Base-by-base conservation (phyloP, 768 basidiomycete species). In the Clitopilus hobsonii region DNA sequence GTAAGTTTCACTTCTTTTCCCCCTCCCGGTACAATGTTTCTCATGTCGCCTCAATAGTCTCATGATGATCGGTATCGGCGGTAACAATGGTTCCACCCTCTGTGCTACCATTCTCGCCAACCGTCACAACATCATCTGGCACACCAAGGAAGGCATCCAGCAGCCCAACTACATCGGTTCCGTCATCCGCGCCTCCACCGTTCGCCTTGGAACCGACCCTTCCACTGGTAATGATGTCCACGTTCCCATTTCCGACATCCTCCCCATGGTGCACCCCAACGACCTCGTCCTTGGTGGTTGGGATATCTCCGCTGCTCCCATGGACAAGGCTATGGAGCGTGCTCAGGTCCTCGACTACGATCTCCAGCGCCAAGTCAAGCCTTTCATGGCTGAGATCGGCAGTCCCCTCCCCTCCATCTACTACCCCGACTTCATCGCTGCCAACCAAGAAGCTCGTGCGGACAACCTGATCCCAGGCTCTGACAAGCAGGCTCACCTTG, bases 101-200 rank as follows among this genome's bases (percentile, higher is more conserved):
- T 88, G 86, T 59, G 95, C 97, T 11, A 97, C 95, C 58, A 86
- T 98, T 68, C 83, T 97, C 62, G 97, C 97, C 64, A 98, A 98
- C 80, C 86, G 86, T 61, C 89, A 98, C 78, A 86, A 90, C 71
- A 93, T 98, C 70, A 73, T 80, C 56, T 99, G 96, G 97, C 83
- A 85, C 73, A 98, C 94, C 73, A 98, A 97, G 80, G 74, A 79
- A 28, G 94, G 96, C 50, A 64, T 89, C 57, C 91, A 96, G 74
- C 89, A 87, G 68, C 97, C 97, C 66, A 98, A 99, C 77, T 98
- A 98, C 76, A 93, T 98, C 61, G 96, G 95, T 50, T 98, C 96
- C 20, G 78, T 99, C 64, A 86, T 98, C 54, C 92, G 95, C 58
- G 96, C 95, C 2, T 97, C 94, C 45, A 99, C 97, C 51, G 82